A percentile compares a stretch with the other conserved stretches of the same genome.
phyloP scores from a whole-genome alignment of 108 stramenopile species.

The Ochromonas danica region DNA sequence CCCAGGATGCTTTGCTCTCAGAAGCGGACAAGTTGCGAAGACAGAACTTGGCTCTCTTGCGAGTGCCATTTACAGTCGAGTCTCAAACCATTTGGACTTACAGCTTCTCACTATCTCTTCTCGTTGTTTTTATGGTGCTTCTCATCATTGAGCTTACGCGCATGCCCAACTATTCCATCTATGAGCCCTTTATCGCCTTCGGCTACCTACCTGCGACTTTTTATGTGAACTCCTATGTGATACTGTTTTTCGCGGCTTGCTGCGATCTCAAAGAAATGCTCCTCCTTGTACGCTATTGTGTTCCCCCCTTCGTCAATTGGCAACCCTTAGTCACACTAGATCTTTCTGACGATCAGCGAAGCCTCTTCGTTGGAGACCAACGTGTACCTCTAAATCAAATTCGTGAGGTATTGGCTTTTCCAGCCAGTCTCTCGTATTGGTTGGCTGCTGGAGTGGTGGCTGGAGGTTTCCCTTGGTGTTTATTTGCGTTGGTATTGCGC shows the following conservation, averaged over 20 bases:
- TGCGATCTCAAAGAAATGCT: conserved; percentile 31
- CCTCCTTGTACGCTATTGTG: background rate
- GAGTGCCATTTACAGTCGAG: no score
- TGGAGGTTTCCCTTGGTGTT: background rate
- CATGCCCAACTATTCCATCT: no score
- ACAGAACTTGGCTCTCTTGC: background rate
- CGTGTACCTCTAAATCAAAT: background rate
- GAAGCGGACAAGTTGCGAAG: background rate
- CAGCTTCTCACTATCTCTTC: no score
- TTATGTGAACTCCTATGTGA: background rate
- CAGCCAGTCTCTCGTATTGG: background rate
- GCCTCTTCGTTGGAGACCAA: background rate
- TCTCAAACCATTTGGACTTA: no score
- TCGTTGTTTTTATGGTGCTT: no score
- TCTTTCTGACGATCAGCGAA: background rate
- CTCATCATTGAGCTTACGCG: no score
- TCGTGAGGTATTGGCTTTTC: background rate
- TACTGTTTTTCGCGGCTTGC: background rate
- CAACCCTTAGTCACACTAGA: conserved; percentile 24
- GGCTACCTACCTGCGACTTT: background rate
- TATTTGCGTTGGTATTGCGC: conserved; percentile 11
- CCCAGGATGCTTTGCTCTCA: background rate
- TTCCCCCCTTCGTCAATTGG: background rate
- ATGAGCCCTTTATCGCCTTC: background rate
- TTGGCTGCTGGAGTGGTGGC: background rate